Evolutionary conservation across 2,329 filamentous ascomycete species (phyloP), one percentile per base, ranked within the genome.

Genomic region (Parafenestella ontariensis): DNA sequence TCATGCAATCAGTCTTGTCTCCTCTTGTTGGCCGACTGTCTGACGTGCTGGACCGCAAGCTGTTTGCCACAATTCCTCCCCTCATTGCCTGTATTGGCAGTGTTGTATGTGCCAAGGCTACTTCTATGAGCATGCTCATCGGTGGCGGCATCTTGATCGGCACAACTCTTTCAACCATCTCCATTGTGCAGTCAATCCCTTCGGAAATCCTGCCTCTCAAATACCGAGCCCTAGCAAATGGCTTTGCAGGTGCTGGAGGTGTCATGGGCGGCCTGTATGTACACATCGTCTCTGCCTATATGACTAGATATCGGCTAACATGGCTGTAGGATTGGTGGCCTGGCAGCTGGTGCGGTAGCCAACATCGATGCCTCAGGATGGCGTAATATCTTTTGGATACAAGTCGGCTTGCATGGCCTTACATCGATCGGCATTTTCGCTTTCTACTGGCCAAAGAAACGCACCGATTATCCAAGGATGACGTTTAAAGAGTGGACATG

Each of bases 321-420:
- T 5, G 3, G 17, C 17, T 7, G 46, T 49, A 83, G 81, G 1
- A 70, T 83, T 15, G 83, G 81, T 11, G 69, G 74, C 11, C 73
- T 85, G 4, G 78, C 80, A 23, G 81, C 82, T 6, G 83, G 83
- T 2, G 82, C 78, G 7, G 79, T 84, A 2, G 84, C 83, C 0
- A 82, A 83, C 53, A 65, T 77, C 11, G 73, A 74, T 46, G 58
- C 75, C 0, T 72, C 68, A 1, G 83, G 83, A 18, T 86, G 83
- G 83, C 76, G 83, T 1, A 78, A 80, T 59, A 85, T 86, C 59
- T 86, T 84, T 64, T 86, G 83, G 83, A 83, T 85, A 13, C 83
- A 85, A 68, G 82, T 83, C 1, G 82, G 75, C 6, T 80, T 85
- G 54, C 82, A 85, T 56, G 76, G 77, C 8, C 69, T 77, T 13